phyloP scores from a whole-genome alignment of 345 rosid genomes.

The Gossypium mustelinum region DNA sequence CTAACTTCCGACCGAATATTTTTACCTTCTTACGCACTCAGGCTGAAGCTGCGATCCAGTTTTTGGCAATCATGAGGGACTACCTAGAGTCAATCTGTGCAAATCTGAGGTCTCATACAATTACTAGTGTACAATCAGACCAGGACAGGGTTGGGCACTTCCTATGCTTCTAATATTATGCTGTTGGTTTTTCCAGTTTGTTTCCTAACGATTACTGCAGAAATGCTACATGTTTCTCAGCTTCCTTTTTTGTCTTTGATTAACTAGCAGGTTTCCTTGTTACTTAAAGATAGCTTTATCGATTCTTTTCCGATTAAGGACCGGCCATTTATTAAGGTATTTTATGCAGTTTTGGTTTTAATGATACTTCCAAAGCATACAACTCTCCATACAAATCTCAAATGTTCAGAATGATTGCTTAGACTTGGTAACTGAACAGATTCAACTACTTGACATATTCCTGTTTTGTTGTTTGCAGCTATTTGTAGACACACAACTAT shows the following conservation, averaged over 20 bases:
- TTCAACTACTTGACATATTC: background rate
- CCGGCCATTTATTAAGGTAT: constrained; percentile 76
- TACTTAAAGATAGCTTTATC: constrained; percentile 86
- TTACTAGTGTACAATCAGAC: constrained; percentile 91
- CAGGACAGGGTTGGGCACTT: constrained; percentile 66
- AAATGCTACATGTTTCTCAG: constrained; percentile 5
- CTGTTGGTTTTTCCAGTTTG: constrained; percentile 5
- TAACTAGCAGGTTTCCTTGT: constrained; percentile 70
- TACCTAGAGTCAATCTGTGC: constrained; percentile 86
- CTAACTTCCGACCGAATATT: background rate
- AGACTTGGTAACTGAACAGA: background rate
- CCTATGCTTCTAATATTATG: constrained; percentile 12
- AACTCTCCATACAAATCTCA: too few species aligned
- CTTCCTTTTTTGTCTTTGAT: constrained; percentile 14
- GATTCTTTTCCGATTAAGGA: constrained; percentile 83
- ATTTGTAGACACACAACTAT: constrained; percentile 79
- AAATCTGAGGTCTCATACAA: constrained; percentile 74
- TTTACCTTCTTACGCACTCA: constrained; percentile 13
- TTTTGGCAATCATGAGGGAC: constrained; percentile 65
- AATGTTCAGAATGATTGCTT: background rate
- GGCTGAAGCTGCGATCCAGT: constrained; percentile 67
- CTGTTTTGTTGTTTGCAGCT: constrained; percentile 43
- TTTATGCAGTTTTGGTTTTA: background rate
- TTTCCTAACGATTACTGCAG: background rate
- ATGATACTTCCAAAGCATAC: background rate